Conservation (phyloP, 805 yeast species). For the Dipodascus geniculatus region DNA sequence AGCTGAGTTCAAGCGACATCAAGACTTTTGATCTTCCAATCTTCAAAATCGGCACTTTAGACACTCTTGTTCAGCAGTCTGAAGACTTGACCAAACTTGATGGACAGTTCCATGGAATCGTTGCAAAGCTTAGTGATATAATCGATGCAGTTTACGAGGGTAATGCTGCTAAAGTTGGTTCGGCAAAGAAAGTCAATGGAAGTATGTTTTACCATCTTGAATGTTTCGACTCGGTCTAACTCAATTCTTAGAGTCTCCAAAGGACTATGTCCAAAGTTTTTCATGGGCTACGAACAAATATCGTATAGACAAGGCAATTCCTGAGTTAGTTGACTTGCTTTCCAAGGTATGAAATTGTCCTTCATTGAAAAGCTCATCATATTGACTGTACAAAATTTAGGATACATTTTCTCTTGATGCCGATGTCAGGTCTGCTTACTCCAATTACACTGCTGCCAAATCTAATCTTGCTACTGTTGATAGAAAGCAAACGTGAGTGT, state of each 20-base stretch:
- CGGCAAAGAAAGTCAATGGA: slow-evolving; percentile 41
- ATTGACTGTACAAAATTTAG: not conserved
- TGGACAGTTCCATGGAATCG: slow-evolving; percentile 56
- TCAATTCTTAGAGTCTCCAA: slow-evolving; percentile 30
- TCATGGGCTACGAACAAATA: slow-evolving; percentile 84
- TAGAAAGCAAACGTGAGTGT: slow-evolving; percentile 56
- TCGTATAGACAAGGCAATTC: slow-evolving; percentile 72
- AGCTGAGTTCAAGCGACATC: slow-evolving; percentile 33
- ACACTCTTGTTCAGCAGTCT: slow-evolving; percentile 77
- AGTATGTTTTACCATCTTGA: slow-evolving; percentile 3
- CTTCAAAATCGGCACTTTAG: slow-evolving; percentile 91
- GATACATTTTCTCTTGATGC: slow-evolving; percentile 77
- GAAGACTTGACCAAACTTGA: slow-evolving; percentile 83
- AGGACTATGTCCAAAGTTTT: slow-evolving; percentile 60
- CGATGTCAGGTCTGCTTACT: slow-evolving; percentile 70
- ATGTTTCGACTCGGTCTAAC: slow-evolving; percentile 9
- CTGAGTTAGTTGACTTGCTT: slow-evolving; percentile 58
- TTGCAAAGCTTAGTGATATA: slow-evolving; percentile 68
- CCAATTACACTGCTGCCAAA: slow-evolving; percentile 69
- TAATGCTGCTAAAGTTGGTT: slow-evolving; percentile 32
- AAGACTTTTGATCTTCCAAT: slow-evolving; percentile 55
- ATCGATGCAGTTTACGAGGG: slow-evolving; percentile 38
- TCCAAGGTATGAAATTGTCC: slow-evolving; percentile 34
- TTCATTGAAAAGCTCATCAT: no score
- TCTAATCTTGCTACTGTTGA: slow-evolving; percentile 79